Conservation (phyloP, 2,329 filamentous ascomycete species). For the Diaporthe vaccinii region DNA sequence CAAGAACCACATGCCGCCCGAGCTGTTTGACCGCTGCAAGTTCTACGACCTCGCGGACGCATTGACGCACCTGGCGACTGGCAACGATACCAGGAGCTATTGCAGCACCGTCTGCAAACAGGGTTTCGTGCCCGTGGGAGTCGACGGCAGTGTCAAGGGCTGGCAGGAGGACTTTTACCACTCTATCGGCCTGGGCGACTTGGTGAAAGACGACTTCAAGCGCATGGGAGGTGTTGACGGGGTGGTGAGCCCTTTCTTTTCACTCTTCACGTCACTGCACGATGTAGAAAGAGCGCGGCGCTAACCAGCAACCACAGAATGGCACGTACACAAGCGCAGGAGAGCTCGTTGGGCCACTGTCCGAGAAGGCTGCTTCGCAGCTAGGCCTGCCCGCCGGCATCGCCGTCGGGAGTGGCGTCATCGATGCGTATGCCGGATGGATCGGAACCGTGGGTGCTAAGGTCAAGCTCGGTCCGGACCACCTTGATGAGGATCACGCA, state of each 20-base stretch:
- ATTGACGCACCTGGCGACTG: conserved; percentile 93
- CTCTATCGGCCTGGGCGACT: conserved; percentile 86
- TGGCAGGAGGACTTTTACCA: conserved; percentile 97
- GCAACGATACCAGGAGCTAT: conserved; percentile 91
- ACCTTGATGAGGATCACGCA: conserved; percentile 75
- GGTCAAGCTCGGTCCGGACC: conserved; percentile 78
- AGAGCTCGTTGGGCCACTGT: conserved; percentile 88
- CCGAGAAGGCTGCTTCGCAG: conserved; percentile 84
- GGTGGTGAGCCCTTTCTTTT: conserved; percentile 80
- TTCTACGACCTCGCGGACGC: conserved; percentile 97
- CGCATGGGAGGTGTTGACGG: conserved; percentile 94
- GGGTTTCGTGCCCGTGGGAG: conserved; percentile 94
- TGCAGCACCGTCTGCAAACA: conserved; percentile 98
- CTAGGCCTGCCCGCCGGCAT: conserved; percentile 89
- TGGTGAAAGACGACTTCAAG: conserved; percentile 89
- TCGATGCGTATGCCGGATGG: conserved; percentile 98
- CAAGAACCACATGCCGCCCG: conserved; percentile 96
- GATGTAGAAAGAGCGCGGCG: conserved; percentile 15
- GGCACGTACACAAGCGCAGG: conserved; percentile 92
- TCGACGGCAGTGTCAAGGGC: conserved; percentile 96
- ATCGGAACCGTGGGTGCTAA: conserved; percentile 99
- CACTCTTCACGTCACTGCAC: conserved; percentile 34
- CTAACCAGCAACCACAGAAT: conserved; percentile 71
- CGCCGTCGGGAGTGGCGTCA: conserved; percentile 94
- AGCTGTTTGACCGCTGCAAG: conserved; percentile 92